Conservation (phyloP, 2,329 filamentous ascomycete genomes). For the Botrytis medusae region DNA sequence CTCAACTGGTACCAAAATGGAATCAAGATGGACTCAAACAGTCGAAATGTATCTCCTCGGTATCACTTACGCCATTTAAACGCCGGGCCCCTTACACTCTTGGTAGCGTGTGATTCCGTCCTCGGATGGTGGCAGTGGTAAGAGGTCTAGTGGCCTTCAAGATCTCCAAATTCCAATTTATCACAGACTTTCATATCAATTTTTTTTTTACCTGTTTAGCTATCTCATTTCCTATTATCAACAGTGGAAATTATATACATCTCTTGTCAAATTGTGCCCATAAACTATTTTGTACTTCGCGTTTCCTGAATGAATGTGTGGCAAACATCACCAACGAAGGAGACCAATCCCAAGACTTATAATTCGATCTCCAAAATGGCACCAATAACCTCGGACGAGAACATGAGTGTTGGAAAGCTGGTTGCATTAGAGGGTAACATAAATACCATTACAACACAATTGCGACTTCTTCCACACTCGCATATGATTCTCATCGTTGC, state of each 20-base stretch:
- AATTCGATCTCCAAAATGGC: slow-evolving; percentile 20
- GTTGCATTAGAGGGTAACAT: slow-evolving; percentile 60
- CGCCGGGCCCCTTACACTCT: not conserved
- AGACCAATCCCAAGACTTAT: not conserved
- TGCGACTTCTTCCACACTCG: slow-evolving; percentile 59
- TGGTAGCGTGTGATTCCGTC: not conserved
- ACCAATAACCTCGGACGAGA: not conserved
- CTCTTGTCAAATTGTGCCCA: not conserved
- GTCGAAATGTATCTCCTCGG: not conserved
- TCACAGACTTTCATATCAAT: not conserved
- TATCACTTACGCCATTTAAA: slow-evolving; percentile 11
- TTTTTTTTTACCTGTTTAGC: not conserved
- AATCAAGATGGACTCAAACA: not conserved
- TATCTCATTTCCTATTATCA: not conserved
- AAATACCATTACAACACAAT: slow-evolving; percentile 57
- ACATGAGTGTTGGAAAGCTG: slow-evolving; percentile 46
- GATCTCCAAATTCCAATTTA: slow-evolving; percentile 1
- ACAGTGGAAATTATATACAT: not conserved
- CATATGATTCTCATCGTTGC: slow-evolving; percentile 59
- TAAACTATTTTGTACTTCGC: not conserved
- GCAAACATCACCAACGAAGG: not conserved
- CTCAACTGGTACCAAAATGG: not conserved
- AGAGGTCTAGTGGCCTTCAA: not conserved
- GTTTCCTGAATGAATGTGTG: not conserved
- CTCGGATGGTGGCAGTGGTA: slow-evolving; percentile 6